phyloP scores from a whole-genome alignment of 164 flowering plant genomes.

The Vitis labrusca region DNA sequence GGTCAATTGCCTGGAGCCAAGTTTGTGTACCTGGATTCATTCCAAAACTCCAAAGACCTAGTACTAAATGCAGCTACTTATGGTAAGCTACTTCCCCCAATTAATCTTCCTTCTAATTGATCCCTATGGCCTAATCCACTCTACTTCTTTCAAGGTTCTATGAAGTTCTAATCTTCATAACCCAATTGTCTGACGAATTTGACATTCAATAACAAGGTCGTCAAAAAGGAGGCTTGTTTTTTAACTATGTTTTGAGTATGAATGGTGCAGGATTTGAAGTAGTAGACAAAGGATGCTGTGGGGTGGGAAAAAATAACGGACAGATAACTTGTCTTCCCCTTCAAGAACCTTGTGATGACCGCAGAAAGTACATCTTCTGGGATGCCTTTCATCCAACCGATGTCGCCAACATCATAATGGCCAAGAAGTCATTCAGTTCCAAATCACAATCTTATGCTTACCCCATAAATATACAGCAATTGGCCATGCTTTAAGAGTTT shows the following conservation, averaged over 20 bases:
- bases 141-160: not conserved
- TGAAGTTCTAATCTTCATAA: no score
- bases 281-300: conserved; percentile 82
- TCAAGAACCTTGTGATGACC: conserved; percentile 63
- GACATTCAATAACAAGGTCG: no score
- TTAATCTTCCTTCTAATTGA: not conserved
- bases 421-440: conserved; percentile 39
- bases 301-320: conserved; percentile 91
- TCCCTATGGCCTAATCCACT: no score
- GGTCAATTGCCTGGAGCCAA: conserved; percentile 70
- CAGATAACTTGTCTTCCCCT: conserved; percentile 90
- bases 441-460: conserved; percentile 34
- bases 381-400: conserved; percentile 89
- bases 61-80: conserved; percentile 39
- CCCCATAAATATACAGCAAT: conserved; percentile 59
- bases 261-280: conserved; percentile 70
- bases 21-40: conserved; percentile 68
- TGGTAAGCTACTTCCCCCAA: conserved; percentile 34
- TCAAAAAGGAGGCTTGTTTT: not conserved
- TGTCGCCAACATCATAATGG: conserved; percentile 52
- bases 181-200: no score
- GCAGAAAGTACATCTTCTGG: conserved; percentile 73
- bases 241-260: not conserved
- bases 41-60: conserved; percentile 36
- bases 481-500: conserved; percentile 38